phyloP scores from a whole-genome alignment of 768 basidiomycete genomes.

The Lactifluus pinguis region DNA sequence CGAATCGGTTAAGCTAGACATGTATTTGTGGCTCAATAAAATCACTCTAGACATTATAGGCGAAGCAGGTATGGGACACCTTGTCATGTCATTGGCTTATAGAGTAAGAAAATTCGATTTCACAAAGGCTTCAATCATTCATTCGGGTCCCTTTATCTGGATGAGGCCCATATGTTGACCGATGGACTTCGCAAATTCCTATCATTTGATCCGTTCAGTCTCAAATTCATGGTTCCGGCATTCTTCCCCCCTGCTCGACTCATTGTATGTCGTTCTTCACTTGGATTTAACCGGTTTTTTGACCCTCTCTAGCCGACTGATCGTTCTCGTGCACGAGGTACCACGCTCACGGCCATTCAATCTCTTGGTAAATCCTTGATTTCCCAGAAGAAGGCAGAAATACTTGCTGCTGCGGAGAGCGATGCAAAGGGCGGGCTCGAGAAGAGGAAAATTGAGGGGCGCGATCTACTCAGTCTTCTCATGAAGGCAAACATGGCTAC shows the following conservation, averaged over 20 bases:
- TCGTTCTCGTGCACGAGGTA: neutral
- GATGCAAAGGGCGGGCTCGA: slow-evolving; percentile 24
- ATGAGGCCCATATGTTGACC: neutral
- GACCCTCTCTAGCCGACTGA: slow-evolving; percentile 3
- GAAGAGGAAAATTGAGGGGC: slow-evolving; percentile 28
- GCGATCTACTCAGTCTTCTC: slow-evolving; percentile 53
- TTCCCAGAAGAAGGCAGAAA: slow-evolving; percentile 28
- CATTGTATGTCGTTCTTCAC: slow-evolving; percentile 6
- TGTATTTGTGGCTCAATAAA: slow-evolving; percentile 12
- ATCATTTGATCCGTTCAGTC: slow-evolving; percentile 2
- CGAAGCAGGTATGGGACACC: neutral
- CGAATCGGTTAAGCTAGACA: slow-evolving; percentile 1
- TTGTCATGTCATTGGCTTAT: neutral
- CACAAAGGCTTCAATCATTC: slow-evolving; percentile 11
- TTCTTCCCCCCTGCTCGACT: slow-evolving; percentile 2
- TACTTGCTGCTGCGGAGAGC: slow-evolving; percentile 23
- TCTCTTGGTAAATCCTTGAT: slow-evolving; percentile 26
- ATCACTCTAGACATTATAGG: slow-evolving; percentile 13
- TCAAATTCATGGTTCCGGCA: slow-evolving; percentile 1
- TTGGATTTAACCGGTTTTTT: neutral
- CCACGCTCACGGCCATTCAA: slow-evolving; percentile 12
- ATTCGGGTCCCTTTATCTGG: slow-evolving; percentile 4
- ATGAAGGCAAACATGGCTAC: slow-evolving; percentile 57
- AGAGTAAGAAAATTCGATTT: neutral
- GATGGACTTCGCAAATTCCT: slow-evolving; percentile 10